Evolutionary conservation across 108 stramenopile species (phyloP).

Genomic region (Fragilaria crotonensis): DNA sequence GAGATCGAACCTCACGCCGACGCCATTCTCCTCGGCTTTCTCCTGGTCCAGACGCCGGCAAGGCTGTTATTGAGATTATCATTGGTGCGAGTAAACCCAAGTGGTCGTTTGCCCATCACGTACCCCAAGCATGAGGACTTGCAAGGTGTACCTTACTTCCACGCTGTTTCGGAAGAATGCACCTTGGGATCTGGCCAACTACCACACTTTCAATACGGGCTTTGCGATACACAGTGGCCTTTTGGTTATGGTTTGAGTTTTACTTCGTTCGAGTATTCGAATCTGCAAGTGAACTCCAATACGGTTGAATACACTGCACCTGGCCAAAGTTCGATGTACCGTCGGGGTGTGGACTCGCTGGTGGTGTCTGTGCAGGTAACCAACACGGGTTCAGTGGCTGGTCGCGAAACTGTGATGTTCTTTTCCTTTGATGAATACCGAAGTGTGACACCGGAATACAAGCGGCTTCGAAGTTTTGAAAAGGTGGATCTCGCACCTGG

Average conservation of each 20-base stretch:
- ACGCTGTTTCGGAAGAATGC: slow-evolving; percentile 45
- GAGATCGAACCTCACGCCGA: slow-evolving; percentile 30
- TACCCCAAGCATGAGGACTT: slow-evolving; percentile 52
- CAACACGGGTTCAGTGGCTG: slow-evolving; percentile 32
- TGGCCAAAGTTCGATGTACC: neutral
- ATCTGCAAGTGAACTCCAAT: slow-evolving; percentile 10
- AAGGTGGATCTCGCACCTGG: slow-evolving; percentile 35
- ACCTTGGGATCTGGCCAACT: slow-evolving; percentile 26
- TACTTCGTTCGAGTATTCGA: slow-evolving; percentile 31
- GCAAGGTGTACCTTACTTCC: slow-evolving; percentile 47
- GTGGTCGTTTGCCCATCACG: slow-evolving; percentile 48
- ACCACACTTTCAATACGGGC: slow-evolving; percentile 44
- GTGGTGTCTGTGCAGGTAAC: slow-evolving; percentile 22
- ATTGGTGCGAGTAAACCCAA: slow-evolving; percentile 42
- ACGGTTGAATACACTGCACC: slow-evolving; percentile 8
- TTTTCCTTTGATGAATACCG: slow-evolving; percentile 57
- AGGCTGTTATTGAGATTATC: slow-evolving; percentile 38
- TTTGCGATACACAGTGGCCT: slow-evolving; percentile 54
- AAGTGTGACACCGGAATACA: slow-evolving; percentile 54
- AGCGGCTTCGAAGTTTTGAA: slow-evolving; percentile 41
- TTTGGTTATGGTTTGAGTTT: slow-evolving; percentile 64
- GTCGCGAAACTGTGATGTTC: slow-evolving; percentile 29
- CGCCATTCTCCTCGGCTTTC: slow-evolving; percentile 44
- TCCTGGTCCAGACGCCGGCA: slow-evolving; percentile 55
- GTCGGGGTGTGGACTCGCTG: neutral